These are phyloP conservation scores for Chalaropsis ovoidea DNA, from an alignment of 2,329 filamentous ascomycete species.

Conservation along the genomic window DNA sequence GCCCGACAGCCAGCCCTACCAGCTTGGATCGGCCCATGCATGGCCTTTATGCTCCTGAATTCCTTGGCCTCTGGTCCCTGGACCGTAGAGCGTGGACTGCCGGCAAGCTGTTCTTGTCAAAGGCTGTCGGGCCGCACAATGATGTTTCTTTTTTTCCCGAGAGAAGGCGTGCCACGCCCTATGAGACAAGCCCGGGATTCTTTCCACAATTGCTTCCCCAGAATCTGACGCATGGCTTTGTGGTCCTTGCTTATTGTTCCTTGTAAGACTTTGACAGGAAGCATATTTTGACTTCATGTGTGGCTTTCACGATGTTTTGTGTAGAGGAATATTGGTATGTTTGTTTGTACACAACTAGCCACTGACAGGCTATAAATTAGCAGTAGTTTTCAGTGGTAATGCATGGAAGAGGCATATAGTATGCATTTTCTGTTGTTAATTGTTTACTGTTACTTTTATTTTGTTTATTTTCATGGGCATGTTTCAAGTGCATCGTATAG, in stretches of 20 bases:
- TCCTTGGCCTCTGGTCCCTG: conserved; percentile 1
- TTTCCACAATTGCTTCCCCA: neutral
- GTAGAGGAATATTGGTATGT: neutral
- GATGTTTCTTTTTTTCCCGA: neutral
- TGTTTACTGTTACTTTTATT: no score
- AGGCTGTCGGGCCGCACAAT: neutral
- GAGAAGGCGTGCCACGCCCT: neutral
- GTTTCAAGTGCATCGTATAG: neutral
- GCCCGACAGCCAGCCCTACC: neutral
- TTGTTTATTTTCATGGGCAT: no score
- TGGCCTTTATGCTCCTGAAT: neutral
- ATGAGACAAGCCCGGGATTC: neutral
- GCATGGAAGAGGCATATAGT: neutral
- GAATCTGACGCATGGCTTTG: conserved; percentile 5
- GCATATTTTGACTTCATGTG: conserved; percentile 10
- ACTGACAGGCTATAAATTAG: no score
- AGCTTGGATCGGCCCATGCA: neutral
- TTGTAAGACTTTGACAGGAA: neutral
- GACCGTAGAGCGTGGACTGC: neutral
- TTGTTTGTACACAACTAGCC: neutral
- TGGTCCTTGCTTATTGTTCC: neutral
- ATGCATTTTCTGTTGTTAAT: no score
- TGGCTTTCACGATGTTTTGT: neutral
- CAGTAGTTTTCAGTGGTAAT: neutral
- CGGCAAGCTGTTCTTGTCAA: neutral